Conservation (phyloP, 2,329 filamentous ascomycete species). For the Pestalotiopsis sp. region DNA sequence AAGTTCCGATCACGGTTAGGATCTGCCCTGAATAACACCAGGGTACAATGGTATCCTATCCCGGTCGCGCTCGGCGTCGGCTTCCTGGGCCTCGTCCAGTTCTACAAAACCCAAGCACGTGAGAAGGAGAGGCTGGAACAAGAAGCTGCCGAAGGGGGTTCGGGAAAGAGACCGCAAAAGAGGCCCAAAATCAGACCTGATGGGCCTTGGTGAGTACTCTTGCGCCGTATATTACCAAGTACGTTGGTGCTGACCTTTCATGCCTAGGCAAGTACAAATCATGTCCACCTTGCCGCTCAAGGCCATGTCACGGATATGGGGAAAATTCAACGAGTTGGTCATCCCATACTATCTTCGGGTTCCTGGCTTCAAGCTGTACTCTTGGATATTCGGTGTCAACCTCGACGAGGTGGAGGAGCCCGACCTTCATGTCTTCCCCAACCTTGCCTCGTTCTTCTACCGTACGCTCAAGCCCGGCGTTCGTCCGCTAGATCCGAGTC, state of each 20-base stretch:
- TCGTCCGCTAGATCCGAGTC: slow-evolving; percentile 80
- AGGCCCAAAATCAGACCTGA: slow-evolving; percentile 70
- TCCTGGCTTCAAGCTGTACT: slow-evolving; percentile 89
- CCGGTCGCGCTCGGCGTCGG: slow-evolving; percentile 83
- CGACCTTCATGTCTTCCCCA: slow-evolving; percentile 87
- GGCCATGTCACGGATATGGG: slow-evolving; percentile 86
- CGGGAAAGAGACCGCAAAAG: slow-evolving; percentile 46
- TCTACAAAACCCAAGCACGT: slow-evolving; percentile 71
- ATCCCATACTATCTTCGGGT: slow-evolving; percentile 86
- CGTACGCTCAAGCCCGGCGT: slow-evolving; percentile 86
- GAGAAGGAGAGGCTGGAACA: slow-evolving; percentile 53
- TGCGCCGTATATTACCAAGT: neutral
- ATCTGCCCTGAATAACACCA: slow-evolving; percentile 49
- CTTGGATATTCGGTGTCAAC: slow-evolving; percentile 88
- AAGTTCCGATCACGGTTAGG: slow-evolving; percentile 54
- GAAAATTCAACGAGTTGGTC: slow-evolving; percentile 83
- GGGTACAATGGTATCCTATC: slow-evolving; percentile 86
- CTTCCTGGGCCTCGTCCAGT: slow-evolving; percentile 79
- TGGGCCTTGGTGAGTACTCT: slow-evolving; percentile 69
- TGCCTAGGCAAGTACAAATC: slow-evolving; percentile 76
- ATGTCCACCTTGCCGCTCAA: slow-evolving; percentile 94
- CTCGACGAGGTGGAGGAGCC: slow-evolving; percentile 84
- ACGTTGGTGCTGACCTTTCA: neutral
- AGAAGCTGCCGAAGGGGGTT: slow-evolving; percentile 40
- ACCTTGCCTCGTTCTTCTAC: slow-evolving; percentile 96